These are phyloP conservation scores for Sugiyamaella novakii DNA, from an alignment of 1,139 yeast genomes.

Conservation along the genomic window DNA sequence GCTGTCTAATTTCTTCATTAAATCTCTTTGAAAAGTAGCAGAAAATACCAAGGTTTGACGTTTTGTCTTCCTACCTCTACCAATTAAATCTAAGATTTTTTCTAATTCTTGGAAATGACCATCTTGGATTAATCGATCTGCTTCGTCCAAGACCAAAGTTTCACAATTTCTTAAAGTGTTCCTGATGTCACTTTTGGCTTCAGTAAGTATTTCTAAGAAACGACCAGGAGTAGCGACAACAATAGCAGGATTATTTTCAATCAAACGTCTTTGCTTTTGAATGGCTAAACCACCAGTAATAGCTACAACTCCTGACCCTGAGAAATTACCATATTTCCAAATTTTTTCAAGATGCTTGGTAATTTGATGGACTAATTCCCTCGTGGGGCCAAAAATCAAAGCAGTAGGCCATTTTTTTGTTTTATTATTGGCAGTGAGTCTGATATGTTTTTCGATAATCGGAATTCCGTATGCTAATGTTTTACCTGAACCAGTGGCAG, in stretches of 20 bases:
- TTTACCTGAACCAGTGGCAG: slow-evolving; percentile 98
- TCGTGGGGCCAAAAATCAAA: slow-evolving; percentile 87
- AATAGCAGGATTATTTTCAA: slow-evolving; percentile 74
- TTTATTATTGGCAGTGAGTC: slow-evolving; percentile 28
- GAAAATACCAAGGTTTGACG: slow-evolving; percentile 95
- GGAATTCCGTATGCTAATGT: slow-evolving; percentile 96
- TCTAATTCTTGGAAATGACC: slow-evolving; percentile 96
- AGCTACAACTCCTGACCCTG: slow-evolving; percentile 63
- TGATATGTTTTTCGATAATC: slow-evolving; percentile 62
- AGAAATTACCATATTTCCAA: slow-evolving; percentile 50
- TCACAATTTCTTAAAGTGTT: slow-evolving; percentile 64
- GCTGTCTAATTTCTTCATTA: slow-evolving; percentile 70
- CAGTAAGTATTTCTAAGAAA: slow-evolving; percentile 73
- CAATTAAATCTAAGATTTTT: slow-evolving; percentile 62
- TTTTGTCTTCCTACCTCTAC: slow-evolving; percentile 46
- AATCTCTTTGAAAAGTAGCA: slow-evolving; percentile 86
- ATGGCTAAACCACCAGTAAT: slow-evolving; percentile 94
- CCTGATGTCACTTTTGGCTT: slow-evolving; percentile 48
- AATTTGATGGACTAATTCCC: slow-evolving; percentile 96
- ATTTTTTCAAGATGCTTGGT: slow-evolving; percentile 70
- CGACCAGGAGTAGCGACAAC: slow-evolving; percentile 97
- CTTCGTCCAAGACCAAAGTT: slow-evolving; percentile 86
- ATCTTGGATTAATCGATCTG: slow-evolving; percentile 93
- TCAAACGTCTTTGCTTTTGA: slow-evolving; percentile 83
- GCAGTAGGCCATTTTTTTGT: slow-evolving; percentile 59